phyloP scores from a whole-genome alignment of 2,329 filamentous ascomycete genomes.

The Talaromyces sp. region DNA sequence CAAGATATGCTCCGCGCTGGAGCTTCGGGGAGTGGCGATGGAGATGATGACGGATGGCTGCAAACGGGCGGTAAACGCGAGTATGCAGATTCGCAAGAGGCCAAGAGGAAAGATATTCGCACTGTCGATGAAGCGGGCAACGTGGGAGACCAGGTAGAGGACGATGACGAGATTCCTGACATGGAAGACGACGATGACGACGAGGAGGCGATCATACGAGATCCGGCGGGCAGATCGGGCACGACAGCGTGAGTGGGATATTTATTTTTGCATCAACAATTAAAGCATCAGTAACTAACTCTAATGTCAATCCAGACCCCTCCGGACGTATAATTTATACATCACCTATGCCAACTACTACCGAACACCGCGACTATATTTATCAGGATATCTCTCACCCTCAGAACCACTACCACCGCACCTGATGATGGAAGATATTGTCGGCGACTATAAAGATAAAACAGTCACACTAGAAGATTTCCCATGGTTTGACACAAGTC shows the following conservation, averaged over 20 bases:
- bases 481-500: constrained; percentile 81
- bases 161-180: constrained; percentile 80
- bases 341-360: constrained; percentile 98
- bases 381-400: constrained; percentile 74
- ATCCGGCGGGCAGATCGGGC: constrained; percentile 48
- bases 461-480: constrained; percentile 98
- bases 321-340: constrained; percentile 95
- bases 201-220: constrained; percentile 91
- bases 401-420: constrained; percentile 77
- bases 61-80: constrained; percentile 70
- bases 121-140: constrained; percentile 88
- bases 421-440: constrained; percentile 93
- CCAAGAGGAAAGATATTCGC: constrained; percentile 72
- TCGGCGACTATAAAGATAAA: constrained; percentile 96
- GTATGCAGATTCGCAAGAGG: constrained; percentile 63
- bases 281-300: not conserved
- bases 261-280: not conserved
- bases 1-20: constrained; percentile 63
- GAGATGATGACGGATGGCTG: constrained; percentile 85
- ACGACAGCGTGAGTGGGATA: constrained; percentile 49
- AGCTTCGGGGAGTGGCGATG: constrained; percentile 37
- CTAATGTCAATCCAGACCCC: constrained; percentile 52
- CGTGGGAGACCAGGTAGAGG: constrained; percentile 66
- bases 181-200: constrained; percentile 97
- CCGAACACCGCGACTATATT: constrained; percentile 88